Conservation (phyloP, 202 grass and related monocot species). For the Alloteropsis angusta region DNA sequence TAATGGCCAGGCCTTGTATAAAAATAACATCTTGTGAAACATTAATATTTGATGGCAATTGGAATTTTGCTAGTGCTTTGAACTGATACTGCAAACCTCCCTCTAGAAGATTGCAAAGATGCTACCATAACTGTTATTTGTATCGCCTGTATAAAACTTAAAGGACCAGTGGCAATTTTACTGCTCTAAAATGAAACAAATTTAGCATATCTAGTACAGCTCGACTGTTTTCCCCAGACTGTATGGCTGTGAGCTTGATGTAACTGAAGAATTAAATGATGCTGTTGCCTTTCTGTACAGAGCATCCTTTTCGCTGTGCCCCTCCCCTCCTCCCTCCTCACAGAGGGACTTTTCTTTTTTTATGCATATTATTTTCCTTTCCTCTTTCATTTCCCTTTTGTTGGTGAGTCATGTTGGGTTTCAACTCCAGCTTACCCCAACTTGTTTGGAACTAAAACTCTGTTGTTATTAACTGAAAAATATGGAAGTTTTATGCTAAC, state of each 20-base stretch:
- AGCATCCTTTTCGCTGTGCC: background rate
- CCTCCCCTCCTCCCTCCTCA: background rate
- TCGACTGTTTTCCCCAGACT: background rate
- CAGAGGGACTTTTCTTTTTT: background rate
- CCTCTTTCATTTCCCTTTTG: background rate
- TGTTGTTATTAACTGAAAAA: background rate
- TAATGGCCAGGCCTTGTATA: too few relatives aligned
- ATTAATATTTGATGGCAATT: background rate
- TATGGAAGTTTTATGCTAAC: background rate
- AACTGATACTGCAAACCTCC: background rate
- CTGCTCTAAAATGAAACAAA: background rate
- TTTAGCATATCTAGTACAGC: background rate
- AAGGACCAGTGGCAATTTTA: background rate
- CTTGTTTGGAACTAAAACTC: background rate
- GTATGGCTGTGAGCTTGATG: constrained; percentile 1
- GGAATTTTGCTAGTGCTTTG: background rate
- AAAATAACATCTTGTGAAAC: constrained; percentile 19
- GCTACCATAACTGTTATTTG: background rate
- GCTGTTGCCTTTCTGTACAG: background rate
- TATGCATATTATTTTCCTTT: background rate
- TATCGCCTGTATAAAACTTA: background rate
- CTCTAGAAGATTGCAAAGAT: background rate
- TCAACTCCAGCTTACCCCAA: background rate
- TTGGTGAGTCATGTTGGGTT: background rate
- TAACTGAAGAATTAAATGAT: background rate